Evolutionary conservation across 2,329 filamentous ascomycete genomes (phyloP), one percentile per base, ranked within the genome.

Genomic region (Cyclaneusma minus): DNA sequence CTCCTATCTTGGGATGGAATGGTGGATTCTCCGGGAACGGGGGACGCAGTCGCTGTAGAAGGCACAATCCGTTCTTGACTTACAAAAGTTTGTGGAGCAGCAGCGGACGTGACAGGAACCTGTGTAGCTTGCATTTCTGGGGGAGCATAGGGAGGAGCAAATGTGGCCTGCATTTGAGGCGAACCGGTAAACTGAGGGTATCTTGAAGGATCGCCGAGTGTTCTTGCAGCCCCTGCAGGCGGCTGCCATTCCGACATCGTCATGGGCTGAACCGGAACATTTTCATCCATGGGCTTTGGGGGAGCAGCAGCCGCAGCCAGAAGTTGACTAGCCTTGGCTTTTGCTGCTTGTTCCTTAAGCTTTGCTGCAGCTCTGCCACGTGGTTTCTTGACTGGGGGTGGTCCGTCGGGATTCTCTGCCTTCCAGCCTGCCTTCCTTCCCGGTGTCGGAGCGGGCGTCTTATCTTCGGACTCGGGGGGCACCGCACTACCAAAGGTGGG

Each of bases 401-500:
- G 37, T 40, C 55, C 68, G 32, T 68, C 64, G 11, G 48, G 37
- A 16, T 28, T 16, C 16, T 43, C 45, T 22, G 47, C 51, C 14
- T 64, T 55, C 24, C 50, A 38, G 14, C 40, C 44, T 9, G 49
- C 55, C 30, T 56, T 62, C 31, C 67, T 59, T 13, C 64, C 57
- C 3, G 66, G 65, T 3, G 70, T 75, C n/a, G 63, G 62, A 7
- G 56, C 57, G 7, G 64, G 61, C 3, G 68, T 68, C 24, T 56
- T 52, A 22, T 55, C 58, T 39, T 82, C 77, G 10, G 64, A 64
- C 31, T 82, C 76, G 16, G 55, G 51, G 29, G 74, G 64, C 15
- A 58, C 56, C 40, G 81, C 76, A 31, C 63, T 68, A 21, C 68
- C 68, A 56, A 75, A 85, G 0, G 72, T 80, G 3, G 80, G 79